Percentiles rank a stretch among this genome's conserved stretches.
phyloP scores from a whole-genome alignment of 2,329 filamentous ascomycete species.

The Ascochyta viciae-villosae region DNA sequence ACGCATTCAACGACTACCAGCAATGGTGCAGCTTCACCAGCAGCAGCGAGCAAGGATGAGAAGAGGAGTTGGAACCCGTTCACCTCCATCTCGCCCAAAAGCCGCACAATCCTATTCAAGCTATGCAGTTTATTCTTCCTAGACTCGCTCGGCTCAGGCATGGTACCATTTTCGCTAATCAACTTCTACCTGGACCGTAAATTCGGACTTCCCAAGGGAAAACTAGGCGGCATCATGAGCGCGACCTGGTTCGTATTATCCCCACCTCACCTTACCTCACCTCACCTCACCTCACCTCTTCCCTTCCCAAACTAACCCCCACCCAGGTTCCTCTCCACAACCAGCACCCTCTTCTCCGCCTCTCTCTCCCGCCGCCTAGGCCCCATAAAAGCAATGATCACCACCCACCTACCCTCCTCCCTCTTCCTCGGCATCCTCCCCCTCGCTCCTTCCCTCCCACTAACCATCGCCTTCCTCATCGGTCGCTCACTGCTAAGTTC shows the following conservation, averaged over 20 bases:
- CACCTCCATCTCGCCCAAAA: slow-evolving; percentile 65
- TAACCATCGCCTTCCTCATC: slow-evolving; percentile 41
- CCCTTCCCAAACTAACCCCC: not conserved
- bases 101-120: slow-evolving; percentile 62
- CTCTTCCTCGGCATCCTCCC: slow-evolving; percentile 44
- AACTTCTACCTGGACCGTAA: slow-evolving; percentile 67
- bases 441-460: slow-evolving; percentile 28
- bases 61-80: slow-evolving; percentile 46
- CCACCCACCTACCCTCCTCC: slow-evolving; percentile 46
- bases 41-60: not conserved
- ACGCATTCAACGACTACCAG: not conserved
- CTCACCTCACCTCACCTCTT: not conserved
- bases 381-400: slow-evolving; percentile 56
- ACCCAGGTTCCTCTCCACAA: slow-evolving; percentile 33
- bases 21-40: not conserved
- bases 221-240: slow-evolving; percentile 62
- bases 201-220: slow-evolving; percentile 60
- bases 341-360: slow-evolving; percentile 42
- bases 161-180: slow-evolving; percentile 60
- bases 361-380: slow-evolving; percentile 68
- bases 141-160: slow-evolving; percentile 73
- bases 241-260: slow-evolving; percentile 45
- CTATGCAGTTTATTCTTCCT: slow-evolving; percentile 72
- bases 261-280: not conserved
- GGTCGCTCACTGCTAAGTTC: slow-evolving; percentile 42